These are phyloP conservation scores for Candida glucosophila DNA, from an alignment of 1,139 yeast genomes.

Conservation along the genomic window DNA sequence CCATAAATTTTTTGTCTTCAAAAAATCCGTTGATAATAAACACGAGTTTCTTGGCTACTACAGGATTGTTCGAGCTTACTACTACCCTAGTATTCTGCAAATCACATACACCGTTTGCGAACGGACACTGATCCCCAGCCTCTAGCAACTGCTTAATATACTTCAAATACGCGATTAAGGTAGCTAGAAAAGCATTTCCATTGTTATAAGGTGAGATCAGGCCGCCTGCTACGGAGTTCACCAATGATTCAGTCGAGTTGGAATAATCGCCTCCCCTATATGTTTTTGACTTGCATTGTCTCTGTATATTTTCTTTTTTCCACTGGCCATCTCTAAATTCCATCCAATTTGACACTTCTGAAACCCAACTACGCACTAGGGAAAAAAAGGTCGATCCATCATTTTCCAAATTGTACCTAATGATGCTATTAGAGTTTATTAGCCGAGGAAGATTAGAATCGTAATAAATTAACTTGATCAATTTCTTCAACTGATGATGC, in stretches of 20 bases:
- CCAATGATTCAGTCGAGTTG: slow-evolving; percentile 1
- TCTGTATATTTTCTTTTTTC: slow-evolving; percentile 1
- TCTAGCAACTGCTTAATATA: slow-evolving; percentile 30
- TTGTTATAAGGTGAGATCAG: slow-evolving; percentile 1
- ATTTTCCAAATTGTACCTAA: slow-evolving; percentile 12
- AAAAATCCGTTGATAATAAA: slow-evolving; percentile 46
- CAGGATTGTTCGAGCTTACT: slow-evolving; percentile 52
- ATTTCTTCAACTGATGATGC: slow-evolving; percentile 21
- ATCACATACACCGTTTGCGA: slow-evolving; percentile 6
- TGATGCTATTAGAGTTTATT: slow-evolving; percentile 28
- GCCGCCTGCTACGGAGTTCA: background rate
- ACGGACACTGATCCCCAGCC: slow-evolving; percentile 20
- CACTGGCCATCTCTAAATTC: slow-evolving; percentile 49
- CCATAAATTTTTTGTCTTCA: slow-evolving; percentile 12
- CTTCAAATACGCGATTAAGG: slow-evolving; percentile 35
- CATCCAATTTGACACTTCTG: slow-evolving; percentile 51
- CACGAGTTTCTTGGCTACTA: slow-evolving; percentile 50
- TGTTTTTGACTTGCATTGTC: slow-evolving; percentile 5
- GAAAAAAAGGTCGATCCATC: slow-evolving; percentile 9
- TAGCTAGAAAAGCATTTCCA: slow-evolving; percentile 29
- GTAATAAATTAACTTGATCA: slow-evolving; percentile 32
- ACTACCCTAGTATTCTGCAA: slow-evolving; percentile 41
- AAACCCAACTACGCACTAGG: slow-evolving; percentile 44
- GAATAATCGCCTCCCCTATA: slow-evolving; percentile 3
- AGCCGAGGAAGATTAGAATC: slow-evolving; percentile 40